Conservation (phyloP, 176 grass and related monocot species). For the Calamus simplicifolius region DNA sequence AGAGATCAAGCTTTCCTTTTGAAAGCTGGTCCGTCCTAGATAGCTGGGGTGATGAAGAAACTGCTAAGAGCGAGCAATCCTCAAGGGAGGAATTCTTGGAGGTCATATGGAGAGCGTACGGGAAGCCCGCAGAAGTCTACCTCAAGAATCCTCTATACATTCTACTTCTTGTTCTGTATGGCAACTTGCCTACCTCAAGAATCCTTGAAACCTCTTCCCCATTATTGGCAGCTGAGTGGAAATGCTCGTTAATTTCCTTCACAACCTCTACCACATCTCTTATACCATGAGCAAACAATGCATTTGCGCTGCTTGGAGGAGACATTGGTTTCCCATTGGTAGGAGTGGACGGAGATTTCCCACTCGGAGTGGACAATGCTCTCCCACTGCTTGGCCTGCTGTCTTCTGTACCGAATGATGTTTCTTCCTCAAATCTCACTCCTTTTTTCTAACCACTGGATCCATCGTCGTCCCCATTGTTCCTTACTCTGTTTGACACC, state of each 20-base stretch:
- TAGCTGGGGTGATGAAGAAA: too few species aligned
- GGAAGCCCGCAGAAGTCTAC: too few species aligned
- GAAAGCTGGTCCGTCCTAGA: too few species aligned
- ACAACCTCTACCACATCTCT: constrained; percentile 54
- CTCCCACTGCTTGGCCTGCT: constrained; percentile 4
- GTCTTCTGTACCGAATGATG: constrained; percentile 4
- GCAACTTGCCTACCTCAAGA: constrained; percentile 73
- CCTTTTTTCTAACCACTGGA: constrained; percentile 28
- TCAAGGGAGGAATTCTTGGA: too few species aligned
- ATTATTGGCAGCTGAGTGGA: constrained; percentile 31
- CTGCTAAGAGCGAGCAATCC: too few species aligned
- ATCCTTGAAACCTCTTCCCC: constrained; percentile 45
- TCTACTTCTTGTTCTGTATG: constrained; percentile 25
- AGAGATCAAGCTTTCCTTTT: too few species aligned
- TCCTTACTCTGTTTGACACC: constrained; percentile 15
- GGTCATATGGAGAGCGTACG: too few species aligned
- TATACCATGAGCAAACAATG: constrained; percentile 22
- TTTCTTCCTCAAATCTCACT: constrained; percentile 42
- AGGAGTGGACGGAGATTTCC: constrained; percentile 22
- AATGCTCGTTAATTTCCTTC: constrained; percentile 45
- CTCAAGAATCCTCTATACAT: constrained; percentile 68
- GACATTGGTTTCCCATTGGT: constrained; percentile 20
- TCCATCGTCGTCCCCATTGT: constrained; percentile 17
- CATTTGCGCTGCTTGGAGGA: constrained; percentile 24
- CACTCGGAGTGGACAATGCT: constrained; percentile 1